Conservation (phyloP, 106 monocot genomes). For the Narthecium ossifragum region DNA sequence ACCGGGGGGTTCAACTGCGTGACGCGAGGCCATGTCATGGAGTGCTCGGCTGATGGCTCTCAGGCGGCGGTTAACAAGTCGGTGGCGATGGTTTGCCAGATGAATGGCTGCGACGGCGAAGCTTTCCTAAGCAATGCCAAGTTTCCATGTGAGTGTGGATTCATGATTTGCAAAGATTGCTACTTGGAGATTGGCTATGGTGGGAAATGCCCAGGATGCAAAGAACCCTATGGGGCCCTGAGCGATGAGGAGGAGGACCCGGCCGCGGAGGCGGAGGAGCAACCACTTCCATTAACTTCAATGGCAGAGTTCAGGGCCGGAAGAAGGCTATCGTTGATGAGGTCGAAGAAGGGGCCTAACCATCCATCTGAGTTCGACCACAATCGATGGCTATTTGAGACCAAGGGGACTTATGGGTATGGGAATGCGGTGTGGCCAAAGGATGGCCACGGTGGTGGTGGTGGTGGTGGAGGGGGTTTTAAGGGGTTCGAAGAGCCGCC, state of each 20-base stretch:
- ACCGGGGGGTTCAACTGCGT: constrained; percentile 67
- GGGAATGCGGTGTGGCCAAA: constrained; percentile 82
- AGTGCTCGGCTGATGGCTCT: constrained; percentile 17
- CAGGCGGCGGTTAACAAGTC: constrained; percentile 2
- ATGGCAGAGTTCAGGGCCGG: constrained; percentile 37
- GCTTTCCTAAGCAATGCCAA: constrained; percentile 14
- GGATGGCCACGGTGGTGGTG: constrained; percentile 30
- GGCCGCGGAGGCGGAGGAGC: constrained; percentile 15
- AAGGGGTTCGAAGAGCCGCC: constrained; percentile 49
- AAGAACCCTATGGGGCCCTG: constrained; percentile 35
- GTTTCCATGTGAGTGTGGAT: constrained; percentile 63
- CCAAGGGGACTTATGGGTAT: constrained; percentile 77
- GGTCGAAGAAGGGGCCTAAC: constrained; percentile 26
- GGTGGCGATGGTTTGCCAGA: constrained; percentile 25
- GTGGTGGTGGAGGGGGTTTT: constrained; percentile 17
- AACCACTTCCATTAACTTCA: constrained; percentile 32
- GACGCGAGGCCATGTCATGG: constrained; percentile 51
- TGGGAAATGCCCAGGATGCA: constrained; percentile 62
- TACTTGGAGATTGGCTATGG: constrained; percentile 28
- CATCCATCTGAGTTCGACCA: constrained; percentile 60
- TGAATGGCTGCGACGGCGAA: constrained; percentile 54
- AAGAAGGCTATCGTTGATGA: constrained; percentile 50
- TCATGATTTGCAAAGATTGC: constrained; percentile 61
- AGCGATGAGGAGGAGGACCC: constrained; percentile 32
- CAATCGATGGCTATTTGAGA: constrained; percentile 70